These are phyloP conservation scores for Boletus rex-veris DNA, from an alignment of 768 basidiomycete genomes.

Conservation along the genomic window DNA sequence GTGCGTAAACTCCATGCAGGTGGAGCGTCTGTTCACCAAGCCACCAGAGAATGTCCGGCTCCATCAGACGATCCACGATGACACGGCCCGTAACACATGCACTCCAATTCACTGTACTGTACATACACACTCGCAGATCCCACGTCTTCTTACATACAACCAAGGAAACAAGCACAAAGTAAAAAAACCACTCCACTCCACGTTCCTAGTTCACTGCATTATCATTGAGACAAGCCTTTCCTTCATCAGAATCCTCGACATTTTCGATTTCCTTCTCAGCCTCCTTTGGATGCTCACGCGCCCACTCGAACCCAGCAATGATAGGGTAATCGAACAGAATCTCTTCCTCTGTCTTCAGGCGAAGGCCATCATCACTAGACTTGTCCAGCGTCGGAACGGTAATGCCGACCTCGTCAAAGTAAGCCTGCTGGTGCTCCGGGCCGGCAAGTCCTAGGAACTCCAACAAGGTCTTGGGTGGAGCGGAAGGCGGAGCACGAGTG, in stretches of 20 bases:
- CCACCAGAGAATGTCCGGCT: no score
- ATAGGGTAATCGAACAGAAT: background rate
- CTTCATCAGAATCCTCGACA: background rate
- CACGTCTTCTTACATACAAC: no score
- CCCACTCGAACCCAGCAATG: slow-evolving; percentile 10
- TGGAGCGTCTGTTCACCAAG: no score
- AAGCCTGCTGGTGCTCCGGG: background rate
- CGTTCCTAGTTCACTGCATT: background rate
- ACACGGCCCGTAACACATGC: no score
- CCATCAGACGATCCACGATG: no score
- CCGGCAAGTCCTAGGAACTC: background rate
- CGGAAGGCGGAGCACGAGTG: background rate
- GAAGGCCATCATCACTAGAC: background rate
- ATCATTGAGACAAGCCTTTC: background rate
- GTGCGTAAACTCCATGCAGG: no score
- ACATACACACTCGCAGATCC: no score
- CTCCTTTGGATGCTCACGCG: slow-evolving; percentile 11
- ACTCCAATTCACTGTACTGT: no score
- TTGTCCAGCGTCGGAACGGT: background rate
- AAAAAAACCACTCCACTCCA: background rate
- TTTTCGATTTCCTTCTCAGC: background rate
- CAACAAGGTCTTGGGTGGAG: background rate
- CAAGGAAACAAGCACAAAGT: background rate
- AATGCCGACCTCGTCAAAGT: background rate
- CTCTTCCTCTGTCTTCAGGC: background rate